These are phyloP conservation scores for Starmerella potacharoeniae DNA, from an alignment of 805 yeast genomes.

Conservation along the genomic window DNA sequence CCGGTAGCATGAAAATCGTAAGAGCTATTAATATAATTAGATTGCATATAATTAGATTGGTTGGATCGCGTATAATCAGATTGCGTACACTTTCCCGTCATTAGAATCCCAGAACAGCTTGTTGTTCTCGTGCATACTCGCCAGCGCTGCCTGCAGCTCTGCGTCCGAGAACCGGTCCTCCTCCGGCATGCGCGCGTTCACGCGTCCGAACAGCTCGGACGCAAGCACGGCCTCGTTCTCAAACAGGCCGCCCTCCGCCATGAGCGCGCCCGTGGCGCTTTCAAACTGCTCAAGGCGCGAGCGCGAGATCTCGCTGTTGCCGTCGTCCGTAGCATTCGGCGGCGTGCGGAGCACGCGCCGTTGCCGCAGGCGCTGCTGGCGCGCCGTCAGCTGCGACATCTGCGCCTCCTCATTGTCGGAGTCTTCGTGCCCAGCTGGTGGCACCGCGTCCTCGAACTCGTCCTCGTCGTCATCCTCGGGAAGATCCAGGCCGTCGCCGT, in stretches of 20 bases:
- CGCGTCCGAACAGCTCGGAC: conserved; percentile 30
- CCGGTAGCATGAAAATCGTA: conserved; percentile 37
- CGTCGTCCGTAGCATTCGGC: conserved; percentile 16
- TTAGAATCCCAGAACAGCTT: conserved; percentile 31
- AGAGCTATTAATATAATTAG: conserved; percentile 24
- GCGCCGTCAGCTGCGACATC: neutral
- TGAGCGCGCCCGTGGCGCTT: conserved; percentile 37
- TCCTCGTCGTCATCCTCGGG: conserved; percentile 30
- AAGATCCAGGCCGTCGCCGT: conserved; percentile 31
- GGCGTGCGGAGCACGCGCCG: conserved; percentile 20
- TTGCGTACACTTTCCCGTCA: conserved; percentile 22
- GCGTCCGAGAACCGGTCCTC: conserved; percentile 32
- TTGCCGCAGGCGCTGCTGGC: conserved; percentile 7
- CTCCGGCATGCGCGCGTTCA: conserved; percentile 35
- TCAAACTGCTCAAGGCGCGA: conserved; percentile 40
- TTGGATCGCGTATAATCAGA: conserved; percentile 1
- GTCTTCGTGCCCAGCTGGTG: neutral
- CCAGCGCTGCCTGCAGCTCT: conserved; percentile 33
- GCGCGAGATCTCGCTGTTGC: conserved; percentile 37
- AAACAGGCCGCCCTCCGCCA: conserved; percentile 32
- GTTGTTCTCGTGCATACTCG: conserved; percentile 28
- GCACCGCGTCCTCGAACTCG: conserved; percentile 9
- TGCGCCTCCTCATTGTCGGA: conserved; percentile 4
- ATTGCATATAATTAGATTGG: neutral
- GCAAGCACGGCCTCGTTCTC: conserved; percentile 37